Base-by-base conservation (phyloP, 2,329 filamentous ascomycete species). In the Stromatinia cepivora region DNA sequence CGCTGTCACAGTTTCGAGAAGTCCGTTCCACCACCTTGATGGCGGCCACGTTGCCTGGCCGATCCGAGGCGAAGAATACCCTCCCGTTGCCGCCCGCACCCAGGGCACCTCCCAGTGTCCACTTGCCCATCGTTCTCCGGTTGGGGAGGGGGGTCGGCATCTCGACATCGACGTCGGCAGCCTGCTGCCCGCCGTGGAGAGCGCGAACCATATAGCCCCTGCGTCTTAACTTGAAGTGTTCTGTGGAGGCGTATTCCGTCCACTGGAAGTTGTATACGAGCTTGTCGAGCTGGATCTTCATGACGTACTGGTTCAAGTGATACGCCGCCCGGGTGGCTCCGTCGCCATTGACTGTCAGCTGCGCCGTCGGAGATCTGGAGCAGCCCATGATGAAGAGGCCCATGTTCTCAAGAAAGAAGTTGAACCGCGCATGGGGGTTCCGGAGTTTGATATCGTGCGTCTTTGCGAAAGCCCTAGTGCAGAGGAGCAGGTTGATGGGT, bases 41-140 rank as follows among this genome's bases (percentile, higher is more conserved):
- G 17, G 50, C 50, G 8, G 50, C 50, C 13, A 53, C 8, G 4
- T 53, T 10, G 17, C 50, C 50, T 53, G 50, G 28, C 50, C 4
- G 50, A 53, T 53, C 50, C 13, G 50, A 53, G 50, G 50, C 50
- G 50, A 53, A 53, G 50, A 53, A 53, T 53, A 53, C 50, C 50
- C 50, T 53, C 8, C 50, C 50, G 17, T 53, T 53, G 50, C 50
- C 50, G 50, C 50, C 50, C 13, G 5, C 1, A 53, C 50, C 50
- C 13, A 53, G 50, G 8, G 15, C 50, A 53, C 13, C 50, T 53
- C 50, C 50, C 8, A 53, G 50, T 22, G 50, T 53, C 50, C 50
- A 53, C 20, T 53, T 53, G 17, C 50, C 50, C 50, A 53, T 53
- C 11, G 50, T 53, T 53, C 50, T 53, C 50, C 13, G 50, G 17